Evolutionary conservation across 208 protist genomes (phyloP).

Genomic region (Crithidia brevicula): DNA sequence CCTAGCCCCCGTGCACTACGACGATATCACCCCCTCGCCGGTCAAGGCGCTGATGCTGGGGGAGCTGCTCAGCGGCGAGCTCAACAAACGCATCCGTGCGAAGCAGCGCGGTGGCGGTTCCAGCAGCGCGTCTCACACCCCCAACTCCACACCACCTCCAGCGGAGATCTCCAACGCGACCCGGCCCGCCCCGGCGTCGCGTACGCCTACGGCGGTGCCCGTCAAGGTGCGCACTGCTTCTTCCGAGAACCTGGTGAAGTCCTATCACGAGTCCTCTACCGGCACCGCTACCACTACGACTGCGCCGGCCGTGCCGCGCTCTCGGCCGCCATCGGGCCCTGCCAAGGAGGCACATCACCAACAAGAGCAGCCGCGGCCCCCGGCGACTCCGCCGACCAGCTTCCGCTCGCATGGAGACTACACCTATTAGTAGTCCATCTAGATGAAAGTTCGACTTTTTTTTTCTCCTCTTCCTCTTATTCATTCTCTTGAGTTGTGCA

Average conservation of each 20-base stretch:
- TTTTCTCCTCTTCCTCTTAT: neutral
- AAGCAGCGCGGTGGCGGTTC: slow-evolving; percentile 18
- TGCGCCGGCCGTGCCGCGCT: slow-evolving; percentile 12
- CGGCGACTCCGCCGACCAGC: slow-evolving; percentile 6
- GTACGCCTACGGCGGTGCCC: neutral
- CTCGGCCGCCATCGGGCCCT: slow-evolving; percentile 12
- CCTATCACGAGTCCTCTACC: slow-evolving; percentile 5
- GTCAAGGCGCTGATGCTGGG: slow-evolving; percentile 43
- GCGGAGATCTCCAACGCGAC: neutral
- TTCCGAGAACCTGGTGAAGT: slow-evolving; percentile 8
- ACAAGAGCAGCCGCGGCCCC: slow-evolving; percentile 6
- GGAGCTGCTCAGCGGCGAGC: slow-evolving; percentile 46
- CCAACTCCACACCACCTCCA: neutral
- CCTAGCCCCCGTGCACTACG: slow-evolving; percentile 78
- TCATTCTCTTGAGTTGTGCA: too few species aligned
- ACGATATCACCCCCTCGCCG: slow-evolving; percentile 63
- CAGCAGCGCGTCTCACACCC: neutral
- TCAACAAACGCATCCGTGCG: slow-evolving; percentile 33
- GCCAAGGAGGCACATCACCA: neutral
- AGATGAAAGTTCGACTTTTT: neutral
- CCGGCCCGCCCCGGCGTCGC: neutral
- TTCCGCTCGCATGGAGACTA: slow-evolving; percentile 10
- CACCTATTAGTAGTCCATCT: neutral
- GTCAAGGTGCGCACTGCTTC: neutral
- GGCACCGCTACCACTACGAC: neutral